Conservation (phyloP, 192 early-diverging fungal genomes). For the Helicostylum pulchrum region DNA sequence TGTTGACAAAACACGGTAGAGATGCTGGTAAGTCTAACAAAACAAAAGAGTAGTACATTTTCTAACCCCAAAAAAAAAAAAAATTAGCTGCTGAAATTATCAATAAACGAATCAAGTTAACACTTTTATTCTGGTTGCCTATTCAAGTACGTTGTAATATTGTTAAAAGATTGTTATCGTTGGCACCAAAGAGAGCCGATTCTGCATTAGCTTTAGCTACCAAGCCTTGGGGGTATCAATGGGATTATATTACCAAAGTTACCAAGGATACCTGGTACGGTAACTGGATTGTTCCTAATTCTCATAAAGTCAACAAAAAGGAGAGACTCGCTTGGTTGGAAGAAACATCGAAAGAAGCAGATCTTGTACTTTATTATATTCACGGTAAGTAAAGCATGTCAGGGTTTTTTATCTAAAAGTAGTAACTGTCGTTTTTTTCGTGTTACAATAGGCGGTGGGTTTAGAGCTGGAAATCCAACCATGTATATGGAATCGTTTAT, state of each 20-base stretch:
- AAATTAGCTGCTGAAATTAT: background rate
- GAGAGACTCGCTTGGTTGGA: background rate
- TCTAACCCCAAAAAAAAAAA: too few species aligned
- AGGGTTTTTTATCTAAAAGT: slow-evolving; percentile 1
- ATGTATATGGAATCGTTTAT: slow-evolving; percentile 19
- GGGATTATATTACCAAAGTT: slow-evolving; percentile 5
- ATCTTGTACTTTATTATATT: slow-evolving; percentile 17
- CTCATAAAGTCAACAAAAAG: background rate
- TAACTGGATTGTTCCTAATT: slow-evolving; percentile 7
- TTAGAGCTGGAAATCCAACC: slow-evolving; percentile 11
- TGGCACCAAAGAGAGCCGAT: background rate
- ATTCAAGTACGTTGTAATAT: background rate
- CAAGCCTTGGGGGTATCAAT: background rate
- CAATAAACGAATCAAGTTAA: background rate
- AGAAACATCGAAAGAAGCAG: background rate
- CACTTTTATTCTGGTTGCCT: background rate
- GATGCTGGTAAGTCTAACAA: too few species aligned
- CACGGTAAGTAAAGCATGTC: slow-evolving; percentile 9
- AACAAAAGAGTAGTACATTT: too few species aligned
- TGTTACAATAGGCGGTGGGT: slow-evolving; percentile 11
- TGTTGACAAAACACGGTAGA: too few species aligned
- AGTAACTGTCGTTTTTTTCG: slow-evolving; percentile 4
- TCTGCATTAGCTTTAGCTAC: background rate
- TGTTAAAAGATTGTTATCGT: background rate
- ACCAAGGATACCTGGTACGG: background rate